phyloP scores from a whole-genome alignment of 108 stramenopile species.

The Pseudonitzschia multistriata region DNA sequence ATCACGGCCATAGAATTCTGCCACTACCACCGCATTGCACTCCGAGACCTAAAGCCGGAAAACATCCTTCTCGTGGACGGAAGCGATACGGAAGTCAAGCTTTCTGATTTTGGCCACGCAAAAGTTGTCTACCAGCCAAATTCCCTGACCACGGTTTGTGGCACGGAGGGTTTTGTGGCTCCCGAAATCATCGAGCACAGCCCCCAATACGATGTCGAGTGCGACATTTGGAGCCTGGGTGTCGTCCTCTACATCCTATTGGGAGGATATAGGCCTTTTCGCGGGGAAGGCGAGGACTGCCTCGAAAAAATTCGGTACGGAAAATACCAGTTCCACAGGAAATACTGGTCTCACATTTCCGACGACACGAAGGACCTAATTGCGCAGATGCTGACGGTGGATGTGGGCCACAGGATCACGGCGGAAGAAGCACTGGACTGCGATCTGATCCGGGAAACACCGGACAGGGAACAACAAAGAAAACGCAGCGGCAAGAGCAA shows the following conservation, averaged over 20 bases:
- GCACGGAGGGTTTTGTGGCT: constrained; percentile 87
- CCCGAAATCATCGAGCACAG: constrained; percentile 77
- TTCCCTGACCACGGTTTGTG: constrained; percentile 70
- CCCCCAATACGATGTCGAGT: constrained; percentile 66
- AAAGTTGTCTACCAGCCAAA: constrained; percentile 64
- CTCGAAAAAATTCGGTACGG: constrained; percentile 69
- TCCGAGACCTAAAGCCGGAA: constrained; percentile 88
- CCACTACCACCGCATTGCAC: constrained; percentile 75
- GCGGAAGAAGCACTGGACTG: constrained; percentile 51
- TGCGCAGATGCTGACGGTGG: constrained; percentile 43
- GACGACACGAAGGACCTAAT: constrained; percentile 54
- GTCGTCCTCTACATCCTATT: constrained; percentile 92
- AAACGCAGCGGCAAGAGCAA: constrained; percentile 17
- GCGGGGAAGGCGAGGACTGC: constrained; percentile 53
- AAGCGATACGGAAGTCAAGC: constrained; percentile 91
- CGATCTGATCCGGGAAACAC: constrained; percentile 26
- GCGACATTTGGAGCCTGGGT: constrained; percentile 96
- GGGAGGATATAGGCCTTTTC: constrained; percentile 92
- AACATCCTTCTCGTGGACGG: constrained; percentile 74
- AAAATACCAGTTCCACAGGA: constrained; percentile 64
- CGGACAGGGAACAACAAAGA: constrained; percentile 12
- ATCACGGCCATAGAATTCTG: constrained; percentile 79
- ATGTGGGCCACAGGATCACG: constrained; percentile 51
- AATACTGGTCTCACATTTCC: constrained; percentile 45
- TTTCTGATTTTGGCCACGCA: constrained; percentile 97